Evolutionary conservation across 176 grass and related monocot species (phyloP), one percentile per base, ranked within the genome.

Genomic region (Oryza nivara): DNA sequence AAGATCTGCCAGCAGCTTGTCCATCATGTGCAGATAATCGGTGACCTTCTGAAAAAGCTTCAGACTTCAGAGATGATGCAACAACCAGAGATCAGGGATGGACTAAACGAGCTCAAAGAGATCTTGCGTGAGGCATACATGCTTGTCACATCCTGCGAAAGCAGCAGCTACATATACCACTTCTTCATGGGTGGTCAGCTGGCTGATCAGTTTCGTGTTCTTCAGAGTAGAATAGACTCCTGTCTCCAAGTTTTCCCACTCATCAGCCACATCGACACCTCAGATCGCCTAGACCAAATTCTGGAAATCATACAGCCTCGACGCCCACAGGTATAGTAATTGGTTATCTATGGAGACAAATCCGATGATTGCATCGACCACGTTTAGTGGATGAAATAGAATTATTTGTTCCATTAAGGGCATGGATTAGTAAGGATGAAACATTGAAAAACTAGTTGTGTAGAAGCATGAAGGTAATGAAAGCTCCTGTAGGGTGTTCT

Each of bases 231-330:
- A 67, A 86, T 95, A 23, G 83, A 90, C 9, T 86, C 79, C 1
- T 90, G 88, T 70, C 80, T 95, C 17, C 80, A 73, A 43, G 74
- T 95, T 64, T 89, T 95, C 63, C 93, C 93, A 15, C 82, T 95
- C 22, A 83, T 95, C 73, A 92, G 82, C 23, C 93, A 92, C 38
- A 91, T 92, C 35, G 82, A 95, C 66, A 76, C 84, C 51, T 20
- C 81, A 19, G 73, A 77, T 79, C 83, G 72, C 5, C 34, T 76
- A 34, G 72, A 84, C n/a, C 34, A 76, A 41, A 76, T 84, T 68
- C 72, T 84, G 4, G 72, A 76, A 75, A 52, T 73, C 70, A 65
- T 82, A 47, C 52, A 26, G 36, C 70, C 54, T n/a, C 40, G 23
- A 82, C 17, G 10, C 9, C 32, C 69, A 65, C 36, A 82, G 69